A percentile compares a stretch with the other conserved stretches of the same genome.
These are phyloP conservation scores for Oxyria digyna DNA, from an alignment of 148 eudicot genomes.

Conservation along the genomic window DNA sequence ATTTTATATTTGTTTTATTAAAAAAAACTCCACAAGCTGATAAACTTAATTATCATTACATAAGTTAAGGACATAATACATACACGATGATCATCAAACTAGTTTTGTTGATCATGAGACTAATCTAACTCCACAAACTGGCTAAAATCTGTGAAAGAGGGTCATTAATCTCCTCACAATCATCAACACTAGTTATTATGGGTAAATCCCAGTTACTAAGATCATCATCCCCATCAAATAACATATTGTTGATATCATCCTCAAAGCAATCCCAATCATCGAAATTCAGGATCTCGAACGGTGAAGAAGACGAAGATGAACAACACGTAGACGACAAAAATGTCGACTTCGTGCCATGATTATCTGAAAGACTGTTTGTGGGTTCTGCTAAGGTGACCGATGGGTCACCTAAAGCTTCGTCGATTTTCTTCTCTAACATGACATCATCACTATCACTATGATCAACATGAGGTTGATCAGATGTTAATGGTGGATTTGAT, in stretches of 20 bases:
- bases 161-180: neutral
- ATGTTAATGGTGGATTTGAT: neutral
- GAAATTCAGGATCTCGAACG: slow-evolving; percentile 22
- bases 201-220: slow-evolving; percentile 3
- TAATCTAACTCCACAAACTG: too few relatives aligned
- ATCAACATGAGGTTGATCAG: too few relatives aligned
- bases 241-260: neutral
- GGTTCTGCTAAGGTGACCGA: neutral
- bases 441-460: neutral
- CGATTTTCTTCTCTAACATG: neutral
- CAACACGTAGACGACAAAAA: neutral
- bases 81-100: too few relatives aligned
- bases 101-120: too few relatives aligned
- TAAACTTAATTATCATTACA: too few relatives aligned
- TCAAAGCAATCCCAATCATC: slow-evolving; percentile 21
- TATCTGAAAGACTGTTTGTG: slow-evolving; percentile 23
- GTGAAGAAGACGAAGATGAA: slow-evolving; percentile 10
- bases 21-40: too few relatives aligned
- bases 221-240: neutral
- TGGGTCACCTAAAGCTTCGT: neutral
- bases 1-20: too few relatives aligned
- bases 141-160: too few relatives aligned
- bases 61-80: too few relatives aligned
- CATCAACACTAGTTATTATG: neutral
- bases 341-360: neutral